Conservation (phyloP, 805 yeast species). For the Zygosaccharomyces lentus region DNA sequence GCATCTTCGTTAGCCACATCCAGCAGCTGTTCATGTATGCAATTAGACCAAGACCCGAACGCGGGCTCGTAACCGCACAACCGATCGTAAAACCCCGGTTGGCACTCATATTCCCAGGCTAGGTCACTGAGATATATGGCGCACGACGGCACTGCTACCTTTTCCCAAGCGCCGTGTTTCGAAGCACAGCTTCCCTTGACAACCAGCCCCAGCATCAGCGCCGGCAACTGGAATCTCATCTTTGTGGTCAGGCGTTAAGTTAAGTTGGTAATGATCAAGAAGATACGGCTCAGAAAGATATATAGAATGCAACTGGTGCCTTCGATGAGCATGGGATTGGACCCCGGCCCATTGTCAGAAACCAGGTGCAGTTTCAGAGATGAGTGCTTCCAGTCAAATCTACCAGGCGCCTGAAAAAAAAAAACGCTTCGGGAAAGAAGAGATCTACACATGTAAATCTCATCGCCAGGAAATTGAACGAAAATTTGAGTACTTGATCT, state of each 20-base stretch:
- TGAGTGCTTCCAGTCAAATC: not conserved
- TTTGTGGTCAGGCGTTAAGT: not conserved
- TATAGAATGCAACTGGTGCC: not conserved
- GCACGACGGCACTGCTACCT: conserved; percentile 21
- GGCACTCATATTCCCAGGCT: conserved; percentile 17
- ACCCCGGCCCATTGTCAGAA: not conserved
- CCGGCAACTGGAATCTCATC: not conserved
- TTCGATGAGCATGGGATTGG: not conserved
- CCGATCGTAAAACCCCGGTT: conserved; percentile 15
- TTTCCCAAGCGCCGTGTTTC: conserved; percentile 18
- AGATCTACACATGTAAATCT: not conserved
- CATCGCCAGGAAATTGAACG: not conserved
- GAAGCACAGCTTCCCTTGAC: not conserved
- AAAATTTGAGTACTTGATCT: not conserved
- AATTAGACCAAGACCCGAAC: conserved; percentile 22
- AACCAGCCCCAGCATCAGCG: not conserved
- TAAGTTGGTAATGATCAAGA: too few relatives aligned
- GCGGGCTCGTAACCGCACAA: conserved; percentile 25
- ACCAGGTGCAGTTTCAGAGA: conserved; percentile 4
- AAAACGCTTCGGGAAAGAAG: not conserved
- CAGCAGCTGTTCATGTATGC: conserved; percentile 19
- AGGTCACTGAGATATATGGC: conserved; percentile 17
- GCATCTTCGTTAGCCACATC: not conserved
- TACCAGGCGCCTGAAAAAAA: not conserved
- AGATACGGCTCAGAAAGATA: not conserved